Evolutionary conservation across 2,329 filamentous ascomycete species (phyloP).

Genomic region (Dactylella cylindrospora): DNA sequence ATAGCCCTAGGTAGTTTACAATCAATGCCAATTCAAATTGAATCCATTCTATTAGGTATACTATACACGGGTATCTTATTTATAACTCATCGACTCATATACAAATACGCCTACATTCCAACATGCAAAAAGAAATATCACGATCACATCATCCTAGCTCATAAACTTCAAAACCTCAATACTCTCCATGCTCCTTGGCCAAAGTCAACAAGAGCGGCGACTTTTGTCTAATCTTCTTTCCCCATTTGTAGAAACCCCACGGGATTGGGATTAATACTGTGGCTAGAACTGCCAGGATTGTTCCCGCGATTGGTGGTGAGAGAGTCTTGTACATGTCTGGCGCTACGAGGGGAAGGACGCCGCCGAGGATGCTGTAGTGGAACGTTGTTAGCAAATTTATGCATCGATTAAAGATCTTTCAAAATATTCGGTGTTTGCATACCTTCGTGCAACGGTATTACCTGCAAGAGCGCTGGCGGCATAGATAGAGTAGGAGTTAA

Average conservation of each 20-base stretch:
- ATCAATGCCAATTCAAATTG: no score
- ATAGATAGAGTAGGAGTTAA: conserved; percentile 71
- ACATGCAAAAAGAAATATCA: no score
- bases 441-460: conserved; percentile 68
- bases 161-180: no score
- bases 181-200: conserved; percentile 49
- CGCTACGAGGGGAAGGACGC: conserved; percentile 73
- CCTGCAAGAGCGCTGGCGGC: conserved; percentile 77
- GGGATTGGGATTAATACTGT: conserved; percentile 76
- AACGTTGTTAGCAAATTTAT: no score
- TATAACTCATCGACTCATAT: no score
- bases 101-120: no score
- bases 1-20: no score
- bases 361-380: conserved; percentile 66
- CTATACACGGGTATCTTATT: no score
- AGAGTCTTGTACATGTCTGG: conserved; percentile 69
- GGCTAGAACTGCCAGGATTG: conserved; percentile 66
- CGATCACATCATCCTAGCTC: no score
- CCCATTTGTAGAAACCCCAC: conserved; percentile 71
- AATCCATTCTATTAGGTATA: no score
- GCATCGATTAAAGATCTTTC: no score
- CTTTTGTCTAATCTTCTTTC: conserved; percentile 58
- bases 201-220: conserved; percentile 55
- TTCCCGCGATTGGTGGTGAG: conserved; percentile 56
- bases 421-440: not conserved